Conservation (phyloP, 345 rosid species). For the Turnera subulata region DNA sequence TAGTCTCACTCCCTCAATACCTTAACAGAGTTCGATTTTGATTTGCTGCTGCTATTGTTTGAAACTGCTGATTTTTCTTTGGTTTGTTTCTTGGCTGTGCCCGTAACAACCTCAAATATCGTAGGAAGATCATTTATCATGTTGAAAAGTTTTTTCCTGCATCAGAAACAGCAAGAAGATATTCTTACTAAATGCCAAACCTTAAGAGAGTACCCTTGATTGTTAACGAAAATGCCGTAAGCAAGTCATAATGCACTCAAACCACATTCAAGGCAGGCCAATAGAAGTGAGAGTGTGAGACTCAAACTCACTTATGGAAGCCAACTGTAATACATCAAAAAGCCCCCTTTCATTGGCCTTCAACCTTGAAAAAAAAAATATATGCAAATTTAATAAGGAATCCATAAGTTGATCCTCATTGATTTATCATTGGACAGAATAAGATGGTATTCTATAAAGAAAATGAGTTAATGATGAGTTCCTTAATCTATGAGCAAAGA, state of each 20-base stretch:
- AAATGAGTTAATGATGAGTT: no score
- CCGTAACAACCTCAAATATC: conserved; percentile 11
- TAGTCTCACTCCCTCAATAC: conserved; percentile 3
- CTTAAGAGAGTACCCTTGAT: background rate
- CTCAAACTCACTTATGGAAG: background rate
- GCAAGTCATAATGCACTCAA: background rate
- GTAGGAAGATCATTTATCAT: conserved; percentile 19
- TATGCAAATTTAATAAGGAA: background rate
- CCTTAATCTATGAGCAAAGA: no score
- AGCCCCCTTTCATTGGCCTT: background rate
- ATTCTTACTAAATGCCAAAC: background rate
- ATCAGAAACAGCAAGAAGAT: background rate
- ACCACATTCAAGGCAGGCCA: background rate
- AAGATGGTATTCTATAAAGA: no score
- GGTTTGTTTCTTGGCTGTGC: conserved; percentile 8
- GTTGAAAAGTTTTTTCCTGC: conserved; percentile 20
- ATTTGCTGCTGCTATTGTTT: conserved; percentile 11
- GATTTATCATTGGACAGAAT: no score
- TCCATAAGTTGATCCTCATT: background rate
- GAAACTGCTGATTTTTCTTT: conserved; percentile 8
- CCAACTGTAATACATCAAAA: background rate
- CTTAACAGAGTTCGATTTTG: conserved; percentile 13
- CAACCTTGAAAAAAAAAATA: background rate
- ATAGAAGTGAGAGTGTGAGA: background rate
- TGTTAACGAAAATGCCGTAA: background rate